Evolutionary conservation across 2,329 filamentous ascomycete species (phyloP).

Genomic region (Talaromyces piceae): DNA sequence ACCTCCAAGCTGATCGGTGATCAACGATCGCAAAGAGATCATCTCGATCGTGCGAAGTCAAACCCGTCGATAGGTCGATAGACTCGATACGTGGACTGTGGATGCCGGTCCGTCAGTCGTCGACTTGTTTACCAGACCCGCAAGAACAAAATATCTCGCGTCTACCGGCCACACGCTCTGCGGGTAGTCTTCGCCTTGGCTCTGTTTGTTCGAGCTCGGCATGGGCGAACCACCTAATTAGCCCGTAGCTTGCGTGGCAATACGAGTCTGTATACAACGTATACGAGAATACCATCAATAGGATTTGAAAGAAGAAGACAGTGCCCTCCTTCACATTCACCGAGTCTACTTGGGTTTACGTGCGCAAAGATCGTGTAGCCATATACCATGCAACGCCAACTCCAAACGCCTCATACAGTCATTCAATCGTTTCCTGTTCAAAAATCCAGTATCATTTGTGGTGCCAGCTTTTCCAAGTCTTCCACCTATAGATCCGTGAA

Average conservation of each 20-base stretch:
- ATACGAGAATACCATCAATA: background rate
- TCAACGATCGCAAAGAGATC: background rate
- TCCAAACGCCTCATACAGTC: conserved; percentile 3
- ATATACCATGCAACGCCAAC: background rate
- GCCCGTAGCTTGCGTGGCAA: background rate
- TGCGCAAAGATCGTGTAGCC: background rate
- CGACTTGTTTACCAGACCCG: background rate
- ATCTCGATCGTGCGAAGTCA: background rate
- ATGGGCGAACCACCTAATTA: background rate
- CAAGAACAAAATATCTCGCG: background rate
- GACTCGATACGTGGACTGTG: background rate
- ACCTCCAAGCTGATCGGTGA: background rate
- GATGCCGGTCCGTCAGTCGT: too few relatives aligned
- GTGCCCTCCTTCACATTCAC: background rate
- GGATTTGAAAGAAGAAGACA: background rate
- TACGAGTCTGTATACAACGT: background rate
- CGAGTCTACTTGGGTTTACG: background rate
- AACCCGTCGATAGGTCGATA: too few relatives aligned
- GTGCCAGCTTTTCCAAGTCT: conserved; percentile 80
- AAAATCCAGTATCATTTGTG: conserved; percentile 79
- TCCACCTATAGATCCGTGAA: conserved; percentile 59
- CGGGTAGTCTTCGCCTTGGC: too few relatives aligned
- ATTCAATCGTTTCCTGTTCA: conserved; percentile 30
- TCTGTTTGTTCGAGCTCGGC: background rate
- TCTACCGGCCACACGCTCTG: background rate